These are phyloP conservation scores for Adansonia digitata DNA, from an alignment of 345 rosid genomes.

Conservation along the genomic window DNA sequence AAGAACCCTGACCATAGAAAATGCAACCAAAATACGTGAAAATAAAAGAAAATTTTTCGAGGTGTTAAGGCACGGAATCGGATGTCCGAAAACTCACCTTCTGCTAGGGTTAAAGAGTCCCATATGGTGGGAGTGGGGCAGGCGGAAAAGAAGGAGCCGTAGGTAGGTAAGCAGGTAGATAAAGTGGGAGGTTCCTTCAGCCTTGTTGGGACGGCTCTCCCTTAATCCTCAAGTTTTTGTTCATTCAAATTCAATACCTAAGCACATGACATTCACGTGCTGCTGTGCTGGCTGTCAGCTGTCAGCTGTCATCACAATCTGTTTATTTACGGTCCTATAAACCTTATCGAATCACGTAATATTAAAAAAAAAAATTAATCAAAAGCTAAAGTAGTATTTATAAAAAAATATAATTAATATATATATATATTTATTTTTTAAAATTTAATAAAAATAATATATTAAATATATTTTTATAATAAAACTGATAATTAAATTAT, in stretches of 20 bases:
- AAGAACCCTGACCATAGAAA: too few species aligned
- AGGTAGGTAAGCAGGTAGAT: conserved; percentile 15
- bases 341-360: conserved; percentile 5
- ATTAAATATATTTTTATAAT: too few species aligned
- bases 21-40: not conserved
- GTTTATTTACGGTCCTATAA: not conserved
- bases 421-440: too few species aligned
- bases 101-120: conserved; percentile 24
- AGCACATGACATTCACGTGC: conserved; percentile 53
- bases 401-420: too few species aligned
- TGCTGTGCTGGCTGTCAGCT: conserved; percentile 27
- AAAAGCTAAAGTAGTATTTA: too few species aligned
- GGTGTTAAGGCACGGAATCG: too few species aligned
- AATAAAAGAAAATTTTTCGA: not conserved
- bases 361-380: too few species aligned
- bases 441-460: too few species aligned
- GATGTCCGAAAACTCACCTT: conserved; percentile 12
- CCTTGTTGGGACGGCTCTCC: not conserved
- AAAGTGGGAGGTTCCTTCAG: too few species aligned
- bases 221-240: not conserved
- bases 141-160: not conserved
- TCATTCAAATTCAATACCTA: conserved; percentile 32
- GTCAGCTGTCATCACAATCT: conserved; percentile 6
- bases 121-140: conserved; percentile 29
- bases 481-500: too few species aligned